Base-by-base conservation (phyloP, 768 basidiomycete species). In the Agrocybe pediades region DNA sequence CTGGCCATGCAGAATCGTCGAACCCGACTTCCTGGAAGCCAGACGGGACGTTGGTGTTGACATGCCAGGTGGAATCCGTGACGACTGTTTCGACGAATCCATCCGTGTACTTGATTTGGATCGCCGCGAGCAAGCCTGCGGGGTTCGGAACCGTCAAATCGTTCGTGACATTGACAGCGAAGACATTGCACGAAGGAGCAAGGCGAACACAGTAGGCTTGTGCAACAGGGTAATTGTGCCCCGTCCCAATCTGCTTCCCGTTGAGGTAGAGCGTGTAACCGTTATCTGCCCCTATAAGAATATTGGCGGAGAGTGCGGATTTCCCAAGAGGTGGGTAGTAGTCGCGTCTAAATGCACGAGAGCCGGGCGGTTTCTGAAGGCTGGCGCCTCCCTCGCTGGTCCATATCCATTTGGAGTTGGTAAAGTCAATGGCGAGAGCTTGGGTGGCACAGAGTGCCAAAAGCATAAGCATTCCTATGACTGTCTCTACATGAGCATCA, bases 1-100 rank as follows among this genome's bases (percentile, higher is more conserved):
- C 51, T 6, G 51, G 48, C 72, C 71, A 72, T 7, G 46, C 50
- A 41, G 57, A 63, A 51, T 70, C 71, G 42, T 73, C 66, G 30
- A 64, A 70, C 1, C 56, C 65, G 6, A 64, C 60, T 16, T 63
- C 55, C 45, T 70, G 57, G 54, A 70, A 74, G 5, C 67, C 68
- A 6, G 57, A 46, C 1, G 69, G 65, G 2, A 62, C 60, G 9
- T 63, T 58, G 3, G 27, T 49, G 40, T 64, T 49, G n/a, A 54
- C 58, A 30, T 65, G 68, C 72, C 72, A 74, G 2, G 58, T 60
- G 3, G 50, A 54, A 27, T 74, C 71, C 2, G 65, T 71, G 45
- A 65, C 62, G 23, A 74, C 57, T 25, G 57, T 64, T 6, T 68
- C 64, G 5, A 62, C 65, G 11, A 59, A 66, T 1, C 71, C 70